Evolutionary conservation across 2,329 filamentous ascomycete species (phyloP).

Genomic region (Paraphoma sp.): DNA sequence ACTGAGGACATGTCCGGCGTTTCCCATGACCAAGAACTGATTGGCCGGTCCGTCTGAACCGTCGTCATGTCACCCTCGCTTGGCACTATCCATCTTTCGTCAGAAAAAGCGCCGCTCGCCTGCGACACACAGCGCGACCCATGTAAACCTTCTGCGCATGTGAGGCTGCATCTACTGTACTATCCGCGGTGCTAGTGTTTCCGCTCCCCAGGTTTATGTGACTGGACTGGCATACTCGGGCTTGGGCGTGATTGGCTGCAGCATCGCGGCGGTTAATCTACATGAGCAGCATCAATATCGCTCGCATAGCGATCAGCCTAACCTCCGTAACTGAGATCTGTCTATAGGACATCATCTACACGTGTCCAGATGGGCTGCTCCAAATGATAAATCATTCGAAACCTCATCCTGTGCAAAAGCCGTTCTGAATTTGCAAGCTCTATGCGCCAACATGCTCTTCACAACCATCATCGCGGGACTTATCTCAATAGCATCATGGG

Average conservation of each 20-base stretch:
- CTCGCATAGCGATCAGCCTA: constrained; percentile 24
- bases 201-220: constrained; percentile 11
- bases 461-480: constrained; percentile 22
- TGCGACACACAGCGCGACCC: background rate
- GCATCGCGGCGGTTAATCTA: constrained; percentile 41
- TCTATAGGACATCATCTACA: constrained; percentile 35
- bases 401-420: background rate
- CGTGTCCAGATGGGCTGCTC: constrained; percentile 37
- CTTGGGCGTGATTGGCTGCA: constrained; percentile 32
- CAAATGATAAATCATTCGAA: constrained; percentile 23
- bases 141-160: background rate
- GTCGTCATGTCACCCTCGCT: background rate
- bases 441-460: constrained; percentile 33
- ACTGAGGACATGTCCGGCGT: constrained; percentile 17
- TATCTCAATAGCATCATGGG: constrained; percentile 20
- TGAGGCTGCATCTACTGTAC: background rate
- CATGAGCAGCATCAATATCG: constrained; percentile 43
- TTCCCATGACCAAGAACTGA: background rate
- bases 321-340: constrained; percentile 28
- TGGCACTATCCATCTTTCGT: background rate
- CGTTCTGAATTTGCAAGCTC: background rate
- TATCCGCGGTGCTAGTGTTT: constrained; percentile 1
- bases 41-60: background rate
- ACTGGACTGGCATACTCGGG: background rate
- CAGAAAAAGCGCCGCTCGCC: too few species aligned